Base-by-base conservation (phyloP, 441 rosid genomes). In the Syzygium syzygioides region DNA sequence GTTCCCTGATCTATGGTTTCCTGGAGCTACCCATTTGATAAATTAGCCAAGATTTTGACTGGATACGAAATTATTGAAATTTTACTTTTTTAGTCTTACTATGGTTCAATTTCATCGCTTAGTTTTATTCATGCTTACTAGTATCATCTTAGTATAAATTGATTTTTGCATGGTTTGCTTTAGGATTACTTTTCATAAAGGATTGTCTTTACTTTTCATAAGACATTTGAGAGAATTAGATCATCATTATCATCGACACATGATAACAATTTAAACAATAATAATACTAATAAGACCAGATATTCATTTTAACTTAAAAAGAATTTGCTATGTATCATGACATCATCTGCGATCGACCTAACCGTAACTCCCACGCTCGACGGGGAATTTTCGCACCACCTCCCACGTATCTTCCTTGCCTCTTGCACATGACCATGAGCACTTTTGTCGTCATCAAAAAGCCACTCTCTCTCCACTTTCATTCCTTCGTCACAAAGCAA, bases 221-320 rank as follows among this genome's bases (percentile, higher is more conserved):
- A 25, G 64, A 59, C 0, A 26, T 59, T 59, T 59, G 0, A 11
- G n/a, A 59, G 0, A 59, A 59, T 59, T 59, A 25, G 26, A 26
- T 11, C 30, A 57, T 57, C n/a, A 0, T 6, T 25, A 28, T 28
- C 14, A 3, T 4, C 0, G 6, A 10, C 4, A 4, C 17, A 55
- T 55, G 56, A 55, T 17, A 2, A 55, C 8, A 55, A 56, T 56
- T 9, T 1, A 1, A 6, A 7, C 26, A 20, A 56, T 9, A 56
- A 56, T 56, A 56, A 56, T 56, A 56, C 54, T 9, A 23, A 56
- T 57, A 57, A 23, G 13, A 57, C 30, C 5, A 26, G 30, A 25
- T 26, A 59, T 12, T 26, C 30, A 59, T 59, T 59, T 13, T 59
- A 41, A 41, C 45, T 41, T 41, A 41, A 41, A 41, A 41, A 41